Evolutionary conservation across 441 rosid genomes (phyloP).

Genomic region (Hura crepitans): DNA sequence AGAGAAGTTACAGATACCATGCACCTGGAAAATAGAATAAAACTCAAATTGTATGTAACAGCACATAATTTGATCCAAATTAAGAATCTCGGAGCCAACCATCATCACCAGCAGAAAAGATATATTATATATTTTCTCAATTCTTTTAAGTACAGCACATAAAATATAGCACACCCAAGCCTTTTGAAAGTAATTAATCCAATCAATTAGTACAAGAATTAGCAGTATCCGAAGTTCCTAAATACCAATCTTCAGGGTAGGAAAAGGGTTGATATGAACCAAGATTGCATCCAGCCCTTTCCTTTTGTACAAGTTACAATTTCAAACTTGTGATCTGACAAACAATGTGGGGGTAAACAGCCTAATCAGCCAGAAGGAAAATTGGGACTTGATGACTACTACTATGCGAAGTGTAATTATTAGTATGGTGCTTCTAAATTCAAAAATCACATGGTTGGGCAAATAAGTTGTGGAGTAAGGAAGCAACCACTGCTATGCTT

Average conservation of each 20-base stretch:
- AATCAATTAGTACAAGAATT: background rate
- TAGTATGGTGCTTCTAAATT: conserved; percentile 10
- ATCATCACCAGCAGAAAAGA: background rate
- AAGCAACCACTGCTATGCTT: conserved; percentile 81
- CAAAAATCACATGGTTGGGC: conserved; percentile 34
- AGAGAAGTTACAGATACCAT: too few species aligned
- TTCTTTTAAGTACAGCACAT: background rate
- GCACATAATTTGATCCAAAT: too few species aligned
- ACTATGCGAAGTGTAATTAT: conserved; percentile 4
- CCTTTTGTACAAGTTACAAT: background rate
- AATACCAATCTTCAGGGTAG: background rate
- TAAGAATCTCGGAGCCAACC: background rate
- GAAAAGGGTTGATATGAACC: background rate
- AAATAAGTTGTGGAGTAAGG: conserved; percentile 66
- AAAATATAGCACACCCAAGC: too few species aligned
- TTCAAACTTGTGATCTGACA: background rate
- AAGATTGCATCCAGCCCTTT: background rate
- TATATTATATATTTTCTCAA: background rate
- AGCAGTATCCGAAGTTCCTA: background rate
- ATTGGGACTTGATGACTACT: background rate
- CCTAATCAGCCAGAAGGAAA: background rate
- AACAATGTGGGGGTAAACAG: conserved; percentile 2
- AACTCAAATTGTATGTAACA: background rate
- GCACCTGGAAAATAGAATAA: too few species aligned
- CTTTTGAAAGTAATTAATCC: too few species aligned